Evolutionary conservation across 1,284 basidiomycete species (phyloP).

Genomic region (Dichomitus squalens): DNA sequence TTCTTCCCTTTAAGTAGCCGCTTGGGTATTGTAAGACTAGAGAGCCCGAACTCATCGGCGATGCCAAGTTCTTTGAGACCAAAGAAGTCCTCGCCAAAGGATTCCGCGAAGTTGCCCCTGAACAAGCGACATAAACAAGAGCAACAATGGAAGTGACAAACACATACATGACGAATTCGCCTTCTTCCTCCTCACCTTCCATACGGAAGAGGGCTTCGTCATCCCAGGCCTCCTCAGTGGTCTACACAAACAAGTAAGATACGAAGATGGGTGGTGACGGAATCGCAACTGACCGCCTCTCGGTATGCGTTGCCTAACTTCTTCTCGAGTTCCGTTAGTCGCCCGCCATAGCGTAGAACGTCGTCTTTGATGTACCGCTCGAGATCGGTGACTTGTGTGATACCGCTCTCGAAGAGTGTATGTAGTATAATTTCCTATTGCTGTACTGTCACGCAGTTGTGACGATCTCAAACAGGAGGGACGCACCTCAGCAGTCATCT

Average conservation of each 20-base stretch:
- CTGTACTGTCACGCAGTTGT: too few species aligned
- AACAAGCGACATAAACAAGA: conserved; percentile 3
- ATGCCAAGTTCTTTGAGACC: conserved; percentile 89
- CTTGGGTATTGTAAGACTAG: conserved; percentile 79
- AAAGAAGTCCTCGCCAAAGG: conserved; percentile 92
- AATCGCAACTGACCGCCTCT: conserved; percentile 61
- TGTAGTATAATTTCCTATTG: conserved; percentile 88
- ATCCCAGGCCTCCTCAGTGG: conserved; percentile 63
- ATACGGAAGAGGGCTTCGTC: conserved; percentile 78
- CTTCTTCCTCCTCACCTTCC: conserved; percentile 76
- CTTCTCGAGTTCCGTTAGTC: conserved; percentile 81
- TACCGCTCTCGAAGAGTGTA: conserved; percentile 86
- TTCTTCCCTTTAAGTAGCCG: conserved; percentile 75
- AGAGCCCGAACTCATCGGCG: conserved; percentile 84
- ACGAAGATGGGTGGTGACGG: not conserved
- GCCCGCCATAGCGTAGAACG: conserved; percentile 78
- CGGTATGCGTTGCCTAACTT: conserved; percentile 84
- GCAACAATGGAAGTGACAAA: not conserved
- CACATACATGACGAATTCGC: conserved; percentile 70
- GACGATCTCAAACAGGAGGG: not conserved
- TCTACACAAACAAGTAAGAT: conserved; percentile 36
- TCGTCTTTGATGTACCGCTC: conserved; percentile 91
- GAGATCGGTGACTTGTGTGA: conserved; percentile 73
- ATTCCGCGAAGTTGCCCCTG: conserved; percentile 86
- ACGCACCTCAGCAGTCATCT: conserved; percentile 81